These are phyloP conservation scores for Misopates orontium DNA, from an alignment of 257 asterid species.

Conservation along the genomic window DNA sequence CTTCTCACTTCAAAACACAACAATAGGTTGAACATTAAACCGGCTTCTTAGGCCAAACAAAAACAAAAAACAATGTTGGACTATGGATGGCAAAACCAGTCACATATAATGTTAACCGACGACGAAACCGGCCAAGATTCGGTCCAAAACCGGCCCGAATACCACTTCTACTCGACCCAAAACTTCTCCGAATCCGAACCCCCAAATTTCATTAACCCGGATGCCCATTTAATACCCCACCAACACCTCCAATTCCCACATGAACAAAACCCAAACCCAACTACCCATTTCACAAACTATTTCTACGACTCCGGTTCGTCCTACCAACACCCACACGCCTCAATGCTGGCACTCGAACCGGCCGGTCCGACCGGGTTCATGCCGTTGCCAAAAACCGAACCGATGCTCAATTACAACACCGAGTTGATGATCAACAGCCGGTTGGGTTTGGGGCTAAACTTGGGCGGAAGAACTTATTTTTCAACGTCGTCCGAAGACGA, in stretches of 20 bases:
- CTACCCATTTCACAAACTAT: slow-evolving; percentile 33
- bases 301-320: slow-evolving; percentile 50
- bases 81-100: slow-evolving; percentile 86
- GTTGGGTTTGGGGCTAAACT: slow-evolving; percentile 43
- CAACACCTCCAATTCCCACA: slow-evolving; percentile 39
- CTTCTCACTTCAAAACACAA: slow-evolving; percentile 1
- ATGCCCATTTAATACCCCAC: slow-evolving; percentile 43
- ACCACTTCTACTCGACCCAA: slow-evolving; percentile 52
- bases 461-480: slow-evolving; percentile 89
- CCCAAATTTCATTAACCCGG: slow-evolving; percentile 40
- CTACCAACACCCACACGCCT: slow-evolving; percentile 29
- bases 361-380: slow-evolving; percentile 47
- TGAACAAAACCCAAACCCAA: slow-evolving; percentile 27
- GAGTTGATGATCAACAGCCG: slow-evolving; percentile 62
- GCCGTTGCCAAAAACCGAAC: slow-evolving; percentile 80
- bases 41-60: neutral
- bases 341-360: slow-evolving; percentile 67
- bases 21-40: neutral
- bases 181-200: slow-evolving; percentile 34
- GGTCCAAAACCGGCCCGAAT: slow-evolving; percentile 51
- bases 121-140: slow-evolving; percentile 55
- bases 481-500: slow-evolving; percentile 91
- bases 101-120: slow-evolving; percentile 59
- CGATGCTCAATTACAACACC: slow-evolving; percentile 41
- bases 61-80: slow-evolving; percentile 59